Percentiles rank a stretch among this genome's conserved stretches.
Conservation (phyloP, 257 asterid genomes). For the Primulina huaijiensis region DNA sequence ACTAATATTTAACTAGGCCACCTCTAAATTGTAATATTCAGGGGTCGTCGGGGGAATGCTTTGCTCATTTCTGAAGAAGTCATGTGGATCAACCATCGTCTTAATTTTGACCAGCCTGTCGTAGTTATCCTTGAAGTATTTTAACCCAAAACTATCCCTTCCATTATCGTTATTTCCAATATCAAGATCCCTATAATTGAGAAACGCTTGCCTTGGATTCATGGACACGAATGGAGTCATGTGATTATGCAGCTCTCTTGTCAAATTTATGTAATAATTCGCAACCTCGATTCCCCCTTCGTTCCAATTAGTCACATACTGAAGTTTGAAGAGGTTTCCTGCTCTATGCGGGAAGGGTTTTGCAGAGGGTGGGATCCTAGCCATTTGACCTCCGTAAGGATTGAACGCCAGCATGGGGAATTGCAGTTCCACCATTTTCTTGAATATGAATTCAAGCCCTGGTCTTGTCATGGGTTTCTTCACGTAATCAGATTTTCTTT, state of each 20-base stretch:
- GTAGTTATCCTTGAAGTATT: neutral
- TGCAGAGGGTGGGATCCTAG: constrained; percentile 12
- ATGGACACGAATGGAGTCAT: constrained; percentile 22
- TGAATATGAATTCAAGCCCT: constrained; percentile 31
- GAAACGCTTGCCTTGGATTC: constrained; percentile 15
- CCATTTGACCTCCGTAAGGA: constrained; percentile 23
- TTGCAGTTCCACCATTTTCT: constrained; percentile 34
- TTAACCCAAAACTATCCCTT: neutral
- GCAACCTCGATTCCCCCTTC: constrained; percentile 8
- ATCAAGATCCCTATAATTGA: constrained; percentile 22
- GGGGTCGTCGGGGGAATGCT: neutral
- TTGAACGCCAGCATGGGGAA: constrained; percentile 6
- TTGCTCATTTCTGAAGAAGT: neutral
- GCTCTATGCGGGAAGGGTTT: constrained; percentile 19
- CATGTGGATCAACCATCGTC: neutral
- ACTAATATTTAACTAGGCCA: too few relatives aligned
- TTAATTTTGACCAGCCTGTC: neutral
- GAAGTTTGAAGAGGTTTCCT: constrained; percentile 12
- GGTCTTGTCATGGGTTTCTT: constrained; percentile 29
- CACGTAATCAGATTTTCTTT: constrained; percentile 38
- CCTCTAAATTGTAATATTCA: too few relatives aligned
- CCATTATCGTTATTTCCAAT: neutral
- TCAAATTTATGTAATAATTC: constrained; percentile 2
- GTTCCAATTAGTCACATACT: constrained; percentile 21
- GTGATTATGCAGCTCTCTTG: neutral